These are phyloP conservation scores for Physcomitrium patens DNA, from an alignment of 225 moss, liverwort and hornwort species.

Conservation along the genomic window DNA sequence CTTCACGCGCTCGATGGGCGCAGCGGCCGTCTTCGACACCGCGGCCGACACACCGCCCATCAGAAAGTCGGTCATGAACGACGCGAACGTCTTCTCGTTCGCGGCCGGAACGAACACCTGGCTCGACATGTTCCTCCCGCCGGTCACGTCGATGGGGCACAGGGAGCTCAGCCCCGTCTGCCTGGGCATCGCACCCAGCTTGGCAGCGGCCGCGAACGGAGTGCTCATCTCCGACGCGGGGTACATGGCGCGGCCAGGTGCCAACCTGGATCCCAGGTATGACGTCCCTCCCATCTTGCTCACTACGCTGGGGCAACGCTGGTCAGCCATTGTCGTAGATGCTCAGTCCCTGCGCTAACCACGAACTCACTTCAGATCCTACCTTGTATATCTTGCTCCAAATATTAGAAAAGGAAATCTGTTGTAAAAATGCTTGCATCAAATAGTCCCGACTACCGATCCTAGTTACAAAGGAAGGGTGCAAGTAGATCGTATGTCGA, in stretches of 20 bases:
- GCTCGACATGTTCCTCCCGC: constrained; percentile 28
- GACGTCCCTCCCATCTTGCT: constrained; percentile 46
- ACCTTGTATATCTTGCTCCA: no score
- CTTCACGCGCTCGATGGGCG: no score
- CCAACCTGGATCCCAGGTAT: constrained; percentile 50
- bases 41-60: constrained; percentile 45
- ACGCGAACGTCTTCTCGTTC: constrained; percentile 39
- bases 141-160: constrained; percentile 52
- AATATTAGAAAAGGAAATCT: not conserved
- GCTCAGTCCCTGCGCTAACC: not conserved
- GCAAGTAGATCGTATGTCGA: no score
- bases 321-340: constrained; percentile 37
- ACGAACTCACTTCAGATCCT: not conserved
- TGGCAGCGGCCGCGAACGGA: constrained; percentile 14
- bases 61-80: constrained; percentile 52
- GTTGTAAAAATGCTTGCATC: not conserved
- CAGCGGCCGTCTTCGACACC: no score
- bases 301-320: constrained; percentile 42
- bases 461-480: no score
- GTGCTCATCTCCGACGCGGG: constrained; percentile 21
- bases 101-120: constrained; percentile 49
- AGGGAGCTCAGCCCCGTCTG: constrained; percentile 38
- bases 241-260: constrained; percentile 34
- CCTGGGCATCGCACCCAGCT: constrained; percentile 27
- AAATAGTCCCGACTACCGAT: no score